phyloP scores from a whole-genome alignment of 331 rosid species.

The Telfairia occidentalis region DNA sequence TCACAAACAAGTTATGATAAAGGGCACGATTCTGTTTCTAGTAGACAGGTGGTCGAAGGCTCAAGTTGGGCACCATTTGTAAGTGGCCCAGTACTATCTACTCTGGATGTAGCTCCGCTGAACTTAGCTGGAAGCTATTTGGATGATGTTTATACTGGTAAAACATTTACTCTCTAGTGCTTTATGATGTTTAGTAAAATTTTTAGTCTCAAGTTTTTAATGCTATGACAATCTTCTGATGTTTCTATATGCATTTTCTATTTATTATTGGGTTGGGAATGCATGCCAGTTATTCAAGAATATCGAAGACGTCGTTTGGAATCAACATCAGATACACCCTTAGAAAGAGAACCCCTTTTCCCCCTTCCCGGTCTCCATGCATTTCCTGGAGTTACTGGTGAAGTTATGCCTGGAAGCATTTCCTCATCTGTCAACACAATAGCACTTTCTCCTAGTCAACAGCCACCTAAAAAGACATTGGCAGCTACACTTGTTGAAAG shows the following conservation, averaged over 20 bases:
- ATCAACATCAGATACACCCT: constrained; percentile 30
- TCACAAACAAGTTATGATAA: constrained; percentile 24
- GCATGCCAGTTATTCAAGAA: constrained; percentile 51
- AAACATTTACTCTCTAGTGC: constrained; percentile 16
- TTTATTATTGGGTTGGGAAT: constrained; percentile 26
- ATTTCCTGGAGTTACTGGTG: constrained; percentile 33
- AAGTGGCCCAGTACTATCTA: constrained; percentile 43
- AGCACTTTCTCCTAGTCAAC: constrained; percentile 37
- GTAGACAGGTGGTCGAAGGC: constrained; percentile 30
- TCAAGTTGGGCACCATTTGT: constrained; percentile 52
- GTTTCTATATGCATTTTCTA: constrained; percentile 19
- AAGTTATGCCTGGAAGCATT: constrained; percentile 26
- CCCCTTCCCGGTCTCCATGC: constrained; percentile 34
- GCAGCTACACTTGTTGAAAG: constrained; percentile 84
- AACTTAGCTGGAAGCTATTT: constrained; percentile 47
- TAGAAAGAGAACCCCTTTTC: constrained; percentile 68
- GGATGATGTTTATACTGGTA: constrained; percentile 57
- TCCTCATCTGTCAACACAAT: constrained; percentile 22
- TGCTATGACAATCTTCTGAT: not conserved
- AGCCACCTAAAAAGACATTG: constrained; percentile 66
- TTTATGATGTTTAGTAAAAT: constrained; percentile 28
- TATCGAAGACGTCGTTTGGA: constrained; percentile 49
- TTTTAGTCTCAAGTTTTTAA: constrained; percentile 14
- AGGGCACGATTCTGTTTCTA: constrained; percentile 25
- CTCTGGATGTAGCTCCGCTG: constrained; percentile 78